Percentiles rank a stretch among this genome's conserved stretches.
Evolutionary conservation across 495 filamentous ascomycete species (phyloP).

Genomic region (Daldinia loculata): DNA sequence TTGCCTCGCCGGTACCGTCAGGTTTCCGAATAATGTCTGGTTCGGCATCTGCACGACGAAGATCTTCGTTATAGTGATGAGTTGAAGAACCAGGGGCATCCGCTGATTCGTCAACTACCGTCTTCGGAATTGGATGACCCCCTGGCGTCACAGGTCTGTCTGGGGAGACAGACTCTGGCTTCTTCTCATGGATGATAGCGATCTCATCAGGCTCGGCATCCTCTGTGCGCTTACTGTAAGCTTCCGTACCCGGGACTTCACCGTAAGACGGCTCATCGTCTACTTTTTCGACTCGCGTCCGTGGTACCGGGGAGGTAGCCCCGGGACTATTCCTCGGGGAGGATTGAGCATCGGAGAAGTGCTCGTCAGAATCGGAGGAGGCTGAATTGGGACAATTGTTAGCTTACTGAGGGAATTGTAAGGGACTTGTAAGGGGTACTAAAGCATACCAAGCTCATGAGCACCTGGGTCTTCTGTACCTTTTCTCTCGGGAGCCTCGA

Average conservation of each 20-base stretch:
- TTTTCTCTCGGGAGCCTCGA: conserved; percentile 71
- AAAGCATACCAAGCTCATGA: conserved; percentile 75
- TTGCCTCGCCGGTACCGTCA: conserved; percentile 48
- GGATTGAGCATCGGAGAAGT: conserved; percentile 91
- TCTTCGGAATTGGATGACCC: conserved; percentile 57
- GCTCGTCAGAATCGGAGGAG: conserved; percentile 80
- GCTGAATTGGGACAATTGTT: conserved; percentile 48
- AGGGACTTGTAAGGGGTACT: conserved; percentile 2
- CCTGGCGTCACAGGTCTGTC: conserved; percentile 51
- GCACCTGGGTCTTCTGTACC: conserved; percentile 81
- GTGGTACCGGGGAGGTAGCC: conserved; percentile 73
- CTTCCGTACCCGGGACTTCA: conserved; percentile 85
- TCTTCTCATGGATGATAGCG: conserved; percentile 60
- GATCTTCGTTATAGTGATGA: conserved; percentile 49
- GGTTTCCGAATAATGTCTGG: conserved; percentile 60
- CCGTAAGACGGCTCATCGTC: conserved; percentile 73
- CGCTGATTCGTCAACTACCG: conserved; percentile 58
- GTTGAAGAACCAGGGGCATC: conserved; percentile 53
- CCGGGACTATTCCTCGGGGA: conserved; percentile 63
- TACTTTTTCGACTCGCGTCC: conserved; percentile 83
- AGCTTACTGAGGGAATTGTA: conserved; percentile 1
- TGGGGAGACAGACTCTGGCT: conserved; percentile 41
- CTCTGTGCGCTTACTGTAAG: conserved; percentile 74
- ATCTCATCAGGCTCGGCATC: conserved; percentile 86
- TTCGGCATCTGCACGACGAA: conserved; percentile 55